These are phyloP conservation scores for Manihot esculenta DNA, from an alignment of 441 rosid species.

Conservation along the genomic window DNA sequence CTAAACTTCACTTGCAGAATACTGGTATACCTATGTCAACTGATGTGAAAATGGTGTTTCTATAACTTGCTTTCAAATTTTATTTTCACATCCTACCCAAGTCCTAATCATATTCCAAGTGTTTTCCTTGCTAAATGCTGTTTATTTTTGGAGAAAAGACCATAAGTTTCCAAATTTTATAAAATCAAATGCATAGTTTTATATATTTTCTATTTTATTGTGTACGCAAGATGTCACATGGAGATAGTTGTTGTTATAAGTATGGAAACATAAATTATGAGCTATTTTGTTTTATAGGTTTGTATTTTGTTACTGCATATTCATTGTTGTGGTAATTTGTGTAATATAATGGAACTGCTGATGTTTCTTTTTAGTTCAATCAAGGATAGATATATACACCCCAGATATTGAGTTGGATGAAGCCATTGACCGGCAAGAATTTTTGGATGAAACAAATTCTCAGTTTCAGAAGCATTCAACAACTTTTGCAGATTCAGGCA, in stretches of 20 bases:
- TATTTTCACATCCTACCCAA: not conserved
- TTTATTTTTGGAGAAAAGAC: not conserved
- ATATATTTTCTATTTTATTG: not conserved
- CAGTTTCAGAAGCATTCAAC: conserved; percentile 36
- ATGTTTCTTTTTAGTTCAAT: conserved; percentile 28
- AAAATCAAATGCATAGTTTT: not conserved
- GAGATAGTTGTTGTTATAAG: not conserved
- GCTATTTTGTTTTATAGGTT: not conserved
- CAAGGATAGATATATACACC: conserved; percentile 26
- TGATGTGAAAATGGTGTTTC: not conserved
- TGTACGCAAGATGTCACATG: not conserved
- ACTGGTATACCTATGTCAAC: not conserved
- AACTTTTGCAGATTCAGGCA: conserved; percentile 36
- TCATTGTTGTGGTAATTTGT: not conserved
- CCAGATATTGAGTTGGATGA: conserved; percentile 30
- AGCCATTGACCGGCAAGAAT: conserved; percentile 28
- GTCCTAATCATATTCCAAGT: not conserved
- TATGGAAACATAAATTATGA: not conserved
- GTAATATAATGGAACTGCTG: conserved; percentile 10
- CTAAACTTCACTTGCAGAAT: conserved; percentile 17
- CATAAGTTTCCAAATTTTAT: not conserved
- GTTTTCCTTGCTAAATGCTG: not conserved
- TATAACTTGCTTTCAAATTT: not conserved
- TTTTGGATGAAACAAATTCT: conserved; percentile 28
- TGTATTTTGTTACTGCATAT: not conserved